Evolutionary conservation across 345 rosid genomes (phyloP).

Genomic region (Hibiscus mutabilis): DNA sequence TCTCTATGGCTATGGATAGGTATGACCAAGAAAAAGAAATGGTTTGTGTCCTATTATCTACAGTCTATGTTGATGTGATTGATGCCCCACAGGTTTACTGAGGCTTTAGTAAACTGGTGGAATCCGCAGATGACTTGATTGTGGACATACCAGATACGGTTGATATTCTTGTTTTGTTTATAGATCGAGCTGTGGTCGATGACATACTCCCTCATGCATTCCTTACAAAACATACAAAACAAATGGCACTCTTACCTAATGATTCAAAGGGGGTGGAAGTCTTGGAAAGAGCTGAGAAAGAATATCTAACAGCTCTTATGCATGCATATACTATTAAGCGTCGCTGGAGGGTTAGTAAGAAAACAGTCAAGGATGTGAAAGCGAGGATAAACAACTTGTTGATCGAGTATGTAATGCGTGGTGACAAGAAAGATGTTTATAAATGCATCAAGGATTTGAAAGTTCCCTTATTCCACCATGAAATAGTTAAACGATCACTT

Average conservation of each 20-base stretch:
- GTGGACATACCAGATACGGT: constrained; percentile 78
- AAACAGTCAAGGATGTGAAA: constrained; percentile 81
- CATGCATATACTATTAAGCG: constrained; percentile 73
- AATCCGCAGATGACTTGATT: constrained; percentile 68
- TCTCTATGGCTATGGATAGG: constrained; percentile 79
- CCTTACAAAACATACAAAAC: constrained; percentile 55
- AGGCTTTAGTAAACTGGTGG: constrained; percentile 65
- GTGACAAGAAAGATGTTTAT: constrained; percentile 69
- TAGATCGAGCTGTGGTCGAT: constrained; percentile 84
- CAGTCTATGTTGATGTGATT: constrained; percentile 55
- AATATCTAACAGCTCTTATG: constrained; percentile 69
- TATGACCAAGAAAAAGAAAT: constrained; percentile 86
- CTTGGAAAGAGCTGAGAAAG: constrained; percentile 59
- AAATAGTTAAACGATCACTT: constrained; percentile 68
- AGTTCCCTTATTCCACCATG: constrained; percentile 85
- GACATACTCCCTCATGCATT: constrained; percentile 82
- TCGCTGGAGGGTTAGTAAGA: constrained; percentile 72
- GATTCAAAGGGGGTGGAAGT: constrained; percentile 62
- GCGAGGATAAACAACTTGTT: constrained; percentile 56
- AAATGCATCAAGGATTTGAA: constrained; percentile 74
- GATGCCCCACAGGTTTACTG: constrained; percentile 60
- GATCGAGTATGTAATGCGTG: constrained; percentile 55
- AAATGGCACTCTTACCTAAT: constrained; percentile 33
- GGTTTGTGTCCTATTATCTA: constrained; percentile 68
- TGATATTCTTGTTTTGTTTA: constrained; percentile 66